Percentiles rank a stretch among this genome's conserved stretches.
These are phyloP conservation scores for Penicillium dipodomyicola DNA, from an alignment of 495 filamentous ascomycete species.

Conservation along the genomic window DNA sequence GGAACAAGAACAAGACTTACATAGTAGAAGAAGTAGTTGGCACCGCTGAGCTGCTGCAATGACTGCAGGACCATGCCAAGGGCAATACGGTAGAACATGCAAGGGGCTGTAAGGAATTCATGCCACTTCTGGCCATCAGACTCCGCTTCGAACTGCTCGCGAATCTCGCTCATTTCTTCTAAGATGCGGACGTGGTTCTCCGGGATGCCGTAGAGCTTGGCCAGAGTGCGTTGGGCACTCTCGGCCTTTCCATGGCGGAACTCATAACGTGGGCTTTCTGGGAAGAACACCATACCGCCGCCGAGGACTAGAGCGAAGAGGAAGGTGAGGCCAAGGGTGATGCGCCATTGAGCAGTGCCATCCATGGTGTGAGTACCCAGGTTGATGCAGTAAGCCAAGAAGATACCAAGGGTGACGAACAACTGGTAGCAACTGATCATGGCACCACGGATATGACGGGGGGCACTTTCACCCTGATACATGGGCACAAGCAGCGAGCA, in stretches of 20 bases:
- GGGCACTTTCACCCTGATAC: slow-evolving; percentile 70
- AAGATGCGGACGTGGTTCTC: slow-evolving; percentile 61
- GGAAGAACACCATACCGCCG: slow-evolving; percentile 68
- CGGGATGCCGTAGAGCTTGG: slow-evolving; percentile 67
- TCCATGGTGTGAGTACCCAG: slow-evolving; percentile 59
- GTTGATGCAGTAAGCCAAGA: slow-evolving; percentile 76
- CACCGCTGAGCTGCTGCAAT: slow-evolving; percentile 66
- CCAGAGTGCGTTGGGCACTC: slow-evolving; percentile 63
- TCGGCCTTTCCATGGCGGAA: slow-evolving; percentile 64
- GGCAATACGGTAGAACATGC: slow-evolving; percentile 69
- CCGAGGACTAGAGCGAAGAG: slow-evolving; percentile 72
- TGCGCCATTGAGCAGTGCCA: slow-evolving; percentile 64
- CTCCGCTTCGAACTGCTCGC: slow-evolving; percentile 57
- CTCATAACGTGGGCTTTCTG: slow-evolving; percentile 67
- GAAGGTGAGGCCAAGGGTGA: slow-evolving; percentile 75
- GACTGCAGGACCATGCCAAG: slow-evolving; percentile 68
- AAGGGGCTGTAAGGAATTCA: slow-evolving; percentile 66
- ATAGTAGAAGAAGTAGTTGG: slow-evolving; percentile 80
- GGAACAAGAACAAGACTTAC: slow-evolving; percentile 44
- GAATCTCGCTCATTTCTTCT: slow-evolving; percentile 64
- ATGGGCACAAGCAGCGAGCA: slow-evolving; percentile 70
- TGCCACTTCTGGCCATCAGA: slow-evolving; percentile 58
- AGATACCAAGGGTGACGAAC: slow-evolving; percentile 85
- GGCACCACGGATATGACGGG: slow-evolving; percentile 63
- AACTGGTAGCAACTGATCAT: slow-evolving; percentile 76